Conservation (phyloP, 352 stramenopile species). For the Pythium sukuiense region DNA sequence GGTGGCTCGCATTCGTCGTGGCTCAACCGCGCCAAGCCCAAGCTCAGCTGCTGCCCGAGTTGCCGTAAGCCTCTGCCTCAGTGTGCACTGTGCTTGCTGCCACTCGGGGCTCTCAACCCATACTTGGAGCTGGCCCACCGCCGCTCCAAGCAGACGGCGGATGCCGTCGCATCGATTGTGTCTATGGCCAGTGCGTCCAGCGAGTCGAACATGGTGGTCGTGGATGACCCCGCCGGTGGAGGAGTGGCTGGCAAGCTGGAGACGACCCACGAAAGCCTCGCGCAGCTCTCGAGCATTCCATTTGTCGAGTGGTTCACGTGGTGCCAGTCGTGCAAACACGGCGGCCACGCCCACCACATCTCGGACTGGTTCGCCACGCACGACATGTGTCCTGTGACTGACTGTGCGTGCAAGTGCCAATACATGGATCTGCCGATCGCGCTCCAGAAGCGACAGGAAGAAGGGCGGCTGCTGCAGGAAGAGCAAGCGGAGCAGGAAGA, state of each 20-base stretch:
- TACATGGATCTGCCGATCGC: constrained; percentile 69
- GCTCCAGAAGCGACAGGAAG: constrained; percentile 48
- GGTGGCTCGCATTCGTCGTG: constrained; percentile 91
- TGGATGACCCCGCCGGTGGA: constrained; percentile 51
- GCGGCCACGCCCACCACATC: constrained; percentile 93
- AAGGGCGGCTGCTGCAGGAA: constrained; percentile 24
- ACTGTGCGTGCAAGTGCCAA: constrained; percentile 92
- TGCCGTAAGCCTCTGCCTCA: constrained; percentile 93
- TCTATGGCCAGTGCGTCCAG: neutral
- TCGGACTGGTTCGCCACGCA: constrained; percentile 93
- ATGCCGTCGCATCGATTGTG: constrained; percentile 39
- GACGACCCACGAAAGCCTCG: constrained; percentile 81
- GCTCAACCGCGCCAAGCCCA: constrained; percentile 88
- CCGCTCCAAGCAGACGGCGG: constrained; percentile 58
- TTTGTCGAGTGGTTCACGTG: constrained; percentile 96
- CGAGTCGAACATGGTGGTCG: constrained; percentile 24
- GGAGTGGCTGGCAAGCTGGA: constrained; percentile 30
- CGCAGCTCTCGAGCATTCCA: constrained; percentile 90
- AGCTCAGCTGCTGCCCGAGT: constrained; percentile 88
- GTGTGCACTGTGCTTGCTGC: constrained; percentile 92
- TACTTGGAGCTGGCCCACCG: constrained; percentile 94
- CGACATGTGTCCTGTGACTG: constrained; percentile 89
- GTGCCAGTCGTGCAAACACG: constrained; percentile 91
- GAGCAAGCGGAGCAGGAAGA: constrained; percentile 17
- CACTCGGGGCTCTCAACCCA: constrained; percentile 93